Evolutionary conservation across 192 early-diverging fungal genomes (phyloP), one percentile per base, ranked within the genome.

Genomic region (Podila clonocystis): DNA sequence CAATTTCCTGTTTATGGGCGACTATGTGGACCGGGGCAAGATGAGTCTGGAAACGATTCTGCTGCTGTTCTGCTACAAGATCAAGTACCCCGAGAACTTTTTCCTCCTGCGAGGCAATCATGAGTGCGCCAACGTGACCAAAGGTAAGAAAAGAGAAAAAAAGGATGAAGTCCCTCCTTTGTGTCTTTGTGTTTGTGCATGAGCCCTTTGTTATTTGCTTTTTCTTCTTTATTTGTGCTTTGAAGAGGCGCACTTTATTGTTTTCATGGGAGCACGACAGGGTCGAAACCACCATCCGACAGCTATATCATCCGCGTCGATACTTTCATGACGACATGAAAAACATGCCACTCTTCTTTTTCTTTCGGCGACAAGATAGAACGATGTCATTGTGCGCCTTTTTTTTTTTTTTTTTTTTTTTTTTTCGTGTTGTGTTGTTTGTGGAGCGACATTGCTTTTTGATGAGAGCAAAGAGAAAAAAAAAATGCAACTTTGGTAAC

Each of bases 1-100:
- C 72, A 98, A 98, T 86, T 99, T 96, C 84, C 84, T 97, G 67
- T 98, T 97, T 72, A 62, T 98, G 24, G 95, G 96, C 28, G 97
- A 99, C 83, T 99, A 99, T 87, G 97, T 99, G 9, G 97, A 99
- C 86, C 91, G 97, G 34, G 97, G 97, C 68, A 97, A 97, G 83
- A 93, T 95, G 85, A 93, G 91, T 68, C 87, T 99, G 50, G 97
- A 99, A 83, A 99, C 95, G 20, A 97, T 99, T 68, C 85, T 96
- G 29, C 82, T 99, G 68, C 85, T 99, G 66, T 90, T 99, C 64
- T 95, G 94, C 82, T 99, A 95, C 88, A 99, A 99, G 85, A 93
- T 98, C 82, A 97, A 98, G 82, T 96, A 94, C 75, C 95, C 95
- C 0, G 96, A 97, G 74, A 98, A 97, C 86, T 98, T 98, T 83